A percentile compares a stretch with the other conserved stretches of the same genome.
phyloP scores from a whole-genome alignment of 176 grass and related monocot genomes.

The Puccinellia tenuiflora region DNA sequence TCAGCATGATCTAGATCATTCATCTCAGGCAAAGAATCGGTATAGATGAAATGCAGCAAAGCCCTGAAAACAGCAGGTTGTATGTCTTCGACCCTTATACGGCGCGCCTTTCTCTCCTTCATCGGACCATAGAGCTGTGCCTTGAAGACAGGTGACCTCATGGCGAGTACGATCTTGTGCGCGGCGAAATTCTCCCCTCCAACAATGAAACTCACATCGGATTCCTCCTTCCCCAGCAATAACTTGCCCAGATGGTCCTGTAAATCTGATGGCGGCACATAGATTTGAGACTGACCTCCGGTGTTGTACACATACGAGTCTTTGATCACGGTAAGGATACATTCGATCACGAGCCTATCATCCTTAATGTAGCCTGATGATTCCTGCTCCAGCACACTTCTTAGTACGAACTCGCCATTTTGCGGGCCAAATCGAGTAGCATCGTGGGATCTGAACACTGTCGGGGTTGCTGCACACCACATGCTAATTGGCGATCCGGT shows the following conservation, averaged over 20 bases:
- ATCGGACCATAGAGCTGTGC: background rate
- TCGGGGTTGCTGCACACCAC: background rate
- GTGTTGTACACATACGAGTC: background rate
- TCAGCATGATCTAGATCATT: background rate
- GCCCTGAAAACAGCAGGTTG: conserved; percentile 23
- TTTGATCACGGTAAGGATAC: background rate
- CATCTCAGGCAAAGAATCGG: background rate
- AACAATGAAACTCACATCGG: conserved; percentile 23
- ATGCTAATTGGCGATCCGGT: background rate
- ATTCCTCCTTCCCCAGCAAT: background rate
- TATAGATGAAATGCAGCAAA: conserved; percentile 36
- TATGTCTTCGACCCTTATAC: conserved; percentile 23
- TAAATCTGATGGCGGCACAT: conserved; percentile 1
- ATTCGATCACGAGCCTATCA: background rate
- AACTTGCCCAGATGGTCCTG: background rate
- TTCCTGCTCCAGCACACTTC: background rate
- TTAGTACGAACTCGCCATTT: background rate
- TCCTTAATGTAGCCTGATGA: background rate
- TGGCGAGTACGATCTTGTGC: conserved; percentile 23
- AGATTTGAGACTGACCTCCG: background rate
- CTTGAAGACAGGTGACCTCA: conserved; percentile 15
- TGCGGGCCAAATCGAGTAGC: background rate
- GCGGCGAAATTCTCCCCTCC: conserved; percentile 2
- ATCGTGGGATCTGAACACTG: background rate
- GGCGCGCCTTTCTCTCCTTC: background rate